These are phyloP conservation scores for Suillus subaureus DNA, from an alignment of 768 basidiomycete genomes.

Conservation along the genomic window DNA sequence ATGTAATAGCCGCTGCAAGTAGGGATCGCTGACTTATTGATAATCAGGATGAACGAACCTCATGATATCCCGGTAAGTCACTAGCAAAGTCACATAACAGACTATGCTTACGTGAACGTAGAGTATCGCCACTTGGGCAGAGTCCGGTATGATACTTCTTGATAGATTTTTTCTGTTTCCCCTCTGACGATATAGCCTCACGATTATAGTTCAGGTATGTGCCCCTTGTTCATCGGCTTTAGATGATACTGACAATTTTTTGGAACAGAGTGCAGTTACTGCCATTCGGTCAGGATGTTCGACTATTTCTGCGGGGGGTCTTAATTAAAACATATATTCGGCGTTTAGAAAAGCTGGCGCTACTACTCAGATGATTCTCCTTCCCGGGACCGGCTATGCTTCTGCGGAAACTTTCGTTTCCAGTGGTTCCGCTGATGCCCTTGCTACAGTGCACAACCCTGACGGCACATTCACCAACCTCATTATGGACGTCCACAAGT, in stretches of 20 bases:
- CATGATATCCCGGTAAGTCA: slow-evolving; percentile 49
- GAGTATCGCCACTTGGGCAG: slow-evolving; percentile 50
- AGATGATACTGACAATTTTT: background rate
- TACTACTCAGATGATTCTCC: slow-evolving; percentile 54
- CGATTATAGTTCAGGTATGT: slow-evolving; percentile 4
- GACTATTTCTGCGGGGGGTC: background rate
- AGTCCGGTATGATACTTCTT: slow-evolving; percentile 19
- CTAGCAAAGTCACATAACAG: background rate
- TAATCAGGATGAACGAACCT: slow-evolving; percentile 61
- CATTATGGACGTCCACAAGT: slow-evolving; percentile 66
- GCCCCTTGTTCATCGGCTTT: background rate
- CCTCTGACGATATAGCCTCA: background rate
- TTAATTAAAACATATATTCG: background rate
- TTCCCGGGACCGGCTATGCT: slow-evolving; percentile 62
- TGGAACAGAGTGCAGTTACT: slow-evolving; percentile 56
- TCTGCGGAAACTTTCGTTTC: slow-evolving; percentile 53
- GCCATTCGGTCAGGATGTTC: slow-evolving; percentile 60
- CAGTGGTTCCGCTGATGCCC: slow-evolving; percentile 51
- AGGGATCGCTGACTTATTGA: background rate
- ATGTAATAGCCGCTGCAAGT: slow-evolving; percentile 18
- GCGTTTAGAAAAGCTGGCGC: slow-evolving; percentile 37
- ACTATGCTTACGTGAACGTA: slow-evolving; percentile 1
- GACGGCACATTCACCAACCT: slow-evolving; percentile 48
- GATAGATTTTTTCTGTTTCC: background rate
- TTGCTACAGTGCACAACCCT: slow-evolving; percentile 46